Base-by-base conservation (phyloP, 371 early-diverging fungal species). In the Dentiscutata heterogama region DNA sequence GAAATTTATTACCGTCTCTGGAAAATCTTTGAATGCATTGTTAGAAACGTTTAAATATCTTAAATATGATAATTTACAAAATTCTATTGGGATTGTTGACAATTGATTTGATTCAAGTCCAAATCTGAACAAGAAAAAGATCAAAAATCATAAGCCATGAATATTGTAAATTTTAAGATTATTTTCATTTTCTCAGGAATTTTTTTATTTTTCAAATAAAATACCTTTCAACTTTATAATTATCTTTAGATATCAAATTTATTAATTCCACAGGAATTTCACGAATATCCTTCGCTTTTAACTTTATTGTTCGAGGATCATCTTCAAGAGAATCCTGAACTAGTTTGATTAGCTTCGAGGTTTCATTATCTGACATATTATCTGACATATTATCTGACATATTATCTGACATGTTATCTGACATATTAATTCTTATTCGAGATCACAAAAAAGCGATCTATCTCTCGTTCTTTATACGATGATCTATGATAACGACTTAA, bases 71-170 rank as follows among this genome's bases (percentile, higher is more conserved):
- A 64, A 67, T 29, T 64, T 67, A 79, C 53, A 65, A 25, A 79
- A 67, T 79, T 67, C 79, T 27, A 5, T 29, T 53, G 79, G 79
- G 7, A 79, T 35, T 2, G n/a, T 54, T 20, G 79, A 29, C 51
- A 79, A 67, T 63, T 79, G 79, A 79, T 79, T 79, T 65, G 46
- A n/a, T 67, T 79, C 79, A 64, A 79, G 51, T 67, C 67, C 65
- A 39, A 79, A 20, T 51, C 79, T 79, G 64, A 7, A 56, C 46
- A 53, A 18, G 64, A 7, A 56, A 53, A 53, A 18, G 18, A 13
- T 39, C 22, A 63, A 14, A 39, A 27, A 63, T 20, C 63, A 77
- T 63, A n/a, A 39, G 35, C 18, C 18, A 72, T 46, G 42, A 25
- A 35, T 72, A 13, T 20, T 29, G 27, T 72, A 10, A 22, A 42